phyloP scores from a whole-genome alignment of 1,284 basidiomycete genomes.

The Sanghuangporus baumii region DNA sequence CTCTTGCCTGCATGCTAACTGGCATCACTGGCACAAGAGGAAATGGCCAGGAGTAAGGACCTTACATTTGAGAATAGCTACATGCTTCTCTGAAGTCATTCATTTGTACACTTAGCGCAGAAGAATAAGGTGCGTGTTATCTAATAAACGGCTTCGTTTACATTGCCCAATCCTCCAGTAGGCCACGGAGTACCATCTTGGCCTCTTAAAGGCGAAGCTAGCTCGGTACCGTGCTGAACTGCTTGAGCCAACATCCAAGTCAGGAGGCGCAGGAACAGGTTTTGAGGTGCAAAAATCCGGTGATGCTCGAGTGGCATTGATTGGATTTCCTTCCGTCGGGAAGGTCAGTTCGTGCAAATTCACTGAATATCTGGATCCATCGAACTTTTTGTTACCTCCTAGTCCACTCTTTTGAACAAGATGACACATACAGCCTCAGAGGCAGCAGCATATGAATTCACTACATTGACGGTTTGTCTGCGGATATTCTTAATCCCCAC shows the following conservation, averaged over 20 bases:
- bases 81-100: slow-evolving; percentile 11
- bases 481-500: not conserved
- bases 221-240: slow-evolving; percentile 89
- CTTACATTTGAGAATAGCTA: not conserved
- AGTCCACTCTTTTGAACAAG: slow-evolving; percentile 91
- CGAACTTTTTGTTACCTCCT: slow-evolving; percentile 19
- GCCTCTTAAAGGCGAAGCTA: slow-evolving; percentile 85
- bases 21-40: slow-evolving; percentile 48
- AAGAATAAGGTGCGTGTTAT: slow-evolving; percentile 67
- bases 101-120: slow-evolving; percentile 53
- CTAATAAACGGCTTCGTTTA: not conserved
- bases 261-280: slow-evolving; percentile 77
- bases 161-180: slow-evolving; percentile 28
- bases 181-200: slow-evolving; percentile 90
- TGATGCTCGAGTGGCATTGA: slow-evolving; percentile 89
- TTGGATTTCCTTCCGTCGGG: slow-evolving; percentile 93
- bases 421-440: slow-evolving; percentile 88
- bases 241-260: slow-evolving; percentile 80
- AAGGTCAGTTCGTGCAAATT: slow-evolving; percentile 44
- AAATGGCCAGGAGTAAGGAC: slow-evolving; percentile 86
- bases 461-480: slow-evolving; percentile 73
- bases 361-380: slow-evolving; percentile 16
- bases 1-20: slow-evolving; percentile 4
- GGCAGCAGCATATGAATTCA: slow-evolving; percentile 94
- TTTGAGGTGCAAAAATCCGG: slow-evolving; percentile 95